A percentile compares a stretch with the other conserved stretches of the same genome.
phyloP scores from a whole-genome alignment of 345 rosid genomes.

The Lagerstroemia speciosa region DNA sequence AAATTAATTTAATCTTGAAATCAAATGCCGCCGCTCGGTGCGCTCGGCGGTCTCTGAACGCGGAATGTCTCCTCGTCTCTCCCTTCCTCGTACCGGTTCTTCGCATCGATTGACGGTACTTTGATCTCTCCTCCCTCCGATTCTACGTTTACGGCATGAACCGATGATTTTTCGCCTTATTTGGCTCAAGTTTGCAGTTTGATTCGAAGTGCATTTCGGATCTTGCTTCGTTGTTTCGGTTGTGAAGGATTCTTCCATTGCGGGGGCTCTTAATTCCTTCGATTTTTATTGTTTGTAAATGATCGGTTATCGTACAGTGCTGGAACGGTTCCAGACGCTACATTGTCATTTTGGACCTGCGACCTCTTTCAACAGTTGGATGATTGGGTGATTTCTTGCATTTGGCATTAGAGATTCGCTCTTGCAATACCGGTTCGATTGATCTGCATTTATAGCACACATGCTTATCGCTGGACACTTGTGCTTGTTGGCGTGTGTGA shows the following conservation, averaged over 20 bases:
- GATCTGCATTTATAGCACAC: neutral
- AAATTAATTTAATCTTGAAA: neutral
- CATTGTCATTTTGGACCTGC: slow-evolving; percentile 7
- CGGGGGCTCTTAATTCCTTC: neutral
- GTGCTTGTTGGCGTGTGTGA: neutral
- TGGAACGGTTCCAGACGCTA: neutral
- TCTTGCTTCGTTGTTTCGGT: neutral
- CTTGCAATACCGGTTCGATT: neutral
- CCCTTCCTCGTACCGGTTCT: neutral
- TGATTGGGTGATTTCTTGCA: neutral
- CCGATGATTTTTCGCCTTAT: neutral
- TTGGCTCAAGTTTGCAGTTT: neutral
- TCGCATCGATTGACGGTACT: neutral
- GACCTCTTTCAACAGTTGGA: neutral
- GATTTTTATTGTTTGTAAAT: neutral
- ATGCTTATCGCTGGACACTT: neutral
- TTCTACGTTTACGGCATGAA: neutral
- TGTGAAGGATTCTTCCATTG: neutral
- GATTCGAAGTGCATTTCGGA: neutral
- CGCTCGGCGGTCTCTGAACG: neutral
- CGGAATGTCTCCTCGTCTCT: neutral
- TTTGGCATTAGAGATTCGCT: neutral
- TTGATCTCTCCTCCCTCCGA: neutral
- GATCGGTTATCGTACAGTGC: neutral
- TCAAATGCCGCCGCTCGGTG: neutral